phyloP scores from a whole-genome alignment of 192 early-diverging fungal genomes.

The Geranomyces variabilis region DNA sequence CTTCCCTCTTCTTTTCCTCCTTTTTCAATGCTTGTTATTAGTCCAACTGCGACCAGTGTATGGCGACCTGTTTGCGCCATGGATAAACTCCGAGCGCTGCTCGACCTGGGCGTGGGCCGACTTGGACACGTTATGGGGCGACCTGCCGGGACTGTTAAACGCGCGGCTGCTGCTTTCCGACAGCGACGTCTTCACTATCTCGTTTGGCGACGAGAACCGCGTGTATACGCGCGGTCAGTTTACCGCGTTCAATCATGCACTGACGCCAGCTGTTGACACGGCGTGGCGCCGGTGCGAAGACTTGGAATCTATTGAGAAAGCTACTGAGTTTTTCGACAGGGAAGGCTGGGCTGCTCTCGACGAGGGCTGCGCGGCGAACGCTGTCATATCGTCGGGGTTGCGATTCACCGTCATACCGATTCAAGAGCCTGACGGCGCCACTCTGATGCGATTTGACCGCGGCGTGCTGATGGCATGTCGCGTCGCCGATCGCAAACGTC shows the following conservation, averaged over 20 bases:
- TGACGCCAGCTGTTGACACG: conserved; percentile 10
- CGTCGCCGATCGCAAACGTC: neutral
- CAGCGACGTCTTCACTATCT: conserved; percentile 21
- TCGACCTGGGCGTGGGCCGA: conserved; percentile 31
- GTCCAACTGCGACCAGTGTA: conserved; percentile 12
- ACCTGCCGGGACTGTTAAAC: neutral
- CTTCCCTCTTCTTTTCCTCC: neutral
- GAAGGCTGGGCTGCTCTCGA: conserved; percentile 20
- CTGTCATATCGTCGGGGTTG: neutral
- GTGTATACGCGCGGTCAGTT: conserved; percentile 30
- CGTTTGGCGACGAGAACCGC: conserved; percentile 10
- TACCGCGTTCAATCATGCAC: conserved; percentile 18
- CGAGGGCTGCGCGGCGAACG: conserved; percentile 23
- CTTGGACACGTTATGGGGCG: conserved; percentile 24
- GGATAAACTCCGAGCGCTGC: conserved; percentile 18
- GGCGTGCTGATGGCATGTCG: neutral
- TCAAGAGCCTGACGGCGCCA: neutral
- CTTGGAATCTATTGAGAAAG: neutral
- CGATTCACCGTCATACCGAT: neutral
- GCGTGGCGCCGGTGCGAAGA: conserved; percentile 15
- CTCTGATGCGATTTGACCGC: neutral
- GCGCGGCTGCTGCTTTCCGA: neutral
- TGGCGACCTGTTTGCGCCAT: conserved; percentile 19
- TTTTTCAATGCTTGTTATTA: neutral
- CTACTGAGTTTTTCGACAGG: neutral